These are phyloP conservation scores for Podila verticillata DNA, from an alignment of 192 early-diverging fungal species.

Conservation along the genomic window DNA sequence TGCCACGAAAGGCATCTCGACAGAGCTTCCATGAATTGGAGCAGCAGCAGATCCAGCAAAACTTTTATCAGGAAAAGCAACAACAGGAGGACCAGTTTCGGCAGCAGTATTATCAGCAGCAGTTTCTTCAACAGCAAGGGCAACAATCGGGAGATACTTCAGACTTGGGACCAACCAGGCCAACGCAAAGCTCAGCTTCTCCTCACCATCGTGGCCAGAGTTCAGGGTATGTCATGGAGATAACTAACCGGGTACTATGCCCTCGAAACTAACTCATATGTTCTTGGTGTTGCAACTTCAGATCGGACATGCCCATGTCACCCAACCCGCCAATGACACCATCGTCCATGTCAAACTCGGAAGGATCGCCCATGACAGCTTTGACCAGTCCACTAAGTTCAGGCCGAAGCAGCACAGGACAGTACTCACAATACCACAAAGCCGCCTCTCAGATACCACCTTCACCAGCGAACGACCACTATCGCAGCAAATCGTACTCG, in stretches of 20 bases:
- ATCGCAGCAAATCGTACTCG: slow-evolving; percentile 42
- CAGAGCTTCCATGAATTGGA: slow-evolving; percentile 42
- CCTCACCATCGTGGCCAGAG: slow-evolving; percentile 44
- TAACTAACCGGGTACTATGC: too few species aligned
- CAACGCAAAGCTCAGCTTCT: slow-evolving; percentile 27
- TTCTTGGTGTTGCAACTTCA: not conserved
- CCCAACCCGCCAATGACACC: slow-evolving; percentile 50
- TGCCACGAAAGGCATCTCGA: slow-evolving; percentile 18
- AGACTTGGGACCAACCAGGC: slow-evolving; percentile 15
- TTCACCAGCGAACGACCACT: slow-evolving; percentile 29
- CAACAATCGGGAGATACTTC: slow-evolving; percentile 9
- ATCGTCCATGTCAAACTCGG: slow-evolving; percentile 40
- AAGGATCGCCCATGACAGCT: slow-evolving; percentile 37
- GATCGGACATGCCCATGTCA: slow-evolving; percentile 46
- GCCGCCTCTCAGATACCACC: slow-evolving; percentile 25
- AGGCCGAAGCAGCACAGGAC: slow-evolving; percentile 41
- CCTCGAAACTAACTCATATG: not conserved
- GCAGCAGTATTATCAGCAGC: slow-evolving; percentile 48
- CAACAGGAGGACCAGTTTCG: slow-evolving; percentile 45
- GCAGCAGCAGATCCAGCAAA: slow-evolving; percentile 17
- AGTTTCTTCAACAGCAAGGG: slow-evolving; percentile 39
- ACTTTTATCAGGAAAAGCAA: slow-evolving; percentile 36
- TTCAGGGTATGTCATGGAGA: slow-evolving; percentile 22
- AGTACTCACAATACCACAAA: slow-evolving; percentile 22
- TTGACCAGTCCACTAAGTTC: slow-evolving; percentile 48